These are phyloP conservation scores for Coemansia sp. DNA, from an alignment of 192 early-diverging fungal species.

Conservation along the genomic window DNA sequence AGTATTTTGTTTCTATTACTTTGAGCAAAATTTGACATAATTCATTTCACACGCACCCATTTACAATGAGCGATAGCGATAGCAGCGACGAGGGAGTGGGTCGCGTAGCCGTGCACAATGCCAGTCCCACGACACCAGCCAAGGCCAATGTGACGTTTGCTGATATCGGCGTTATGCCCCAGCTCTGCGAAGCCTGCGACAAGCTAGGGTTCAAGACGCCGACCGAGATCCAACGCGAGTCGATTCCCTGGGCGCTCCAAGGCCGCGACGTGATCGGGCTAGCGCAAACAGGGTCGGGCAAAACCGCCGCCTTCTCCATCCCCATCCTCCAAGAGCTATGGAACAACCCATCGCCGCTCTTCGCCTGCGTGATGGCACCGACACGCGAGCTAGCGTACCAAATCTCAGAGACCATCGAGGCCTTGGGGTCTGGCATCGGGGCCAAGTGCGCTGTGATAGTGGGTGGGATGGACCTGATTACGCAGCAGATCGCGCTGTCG, in stretches of 20 bases:
- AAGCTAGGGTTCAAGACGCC: slow-evolving; percentile 86
- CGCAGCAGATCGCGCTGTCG: slow-evolving; percentile 88
- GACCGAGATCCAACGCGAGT: slow-evolving; percentile 86
- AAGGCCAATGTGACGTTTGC: slow-evolving; percentile 23
- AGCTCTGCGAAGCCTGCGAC: slow-evolving; percentile 85
- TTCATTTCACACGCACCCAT: not conserved
- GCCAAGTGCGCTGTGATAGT: slow-evolving; percentile 89
- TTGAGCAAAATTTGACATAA: not conserved
- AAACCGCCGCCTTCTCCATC: slow-evolving; percentile 83
- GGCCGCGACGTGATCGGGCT: slow-evolving; percentile 95
- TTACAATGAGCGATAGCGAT: slow-evolving; percentile 17
- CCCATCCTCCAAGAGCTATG: slow-evolving; percentile 84
- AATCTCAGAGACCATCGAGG: slow-evolving; percentile 90
- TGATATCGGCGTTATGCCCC: slow-evolving; percentile 73
- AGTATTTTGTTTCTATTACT: not conserved
- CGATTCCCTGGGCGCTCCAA: slow-evolving; percentile 89
- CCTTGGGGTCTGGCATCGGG: slow-evolving; percentile 85
- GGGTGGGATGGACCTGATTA: slow-evolving; percentile 98
- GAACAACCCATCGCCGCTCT: slow-evolving; percentile 86
- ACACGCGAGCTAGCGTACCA: slow-evolving; percentile 96
- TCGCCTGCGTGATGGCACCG: slow-evolving; percentile 95
- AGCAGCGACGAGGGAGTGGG: slow-evolving; percentile 8
- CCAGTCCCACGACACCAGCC: not conserved
- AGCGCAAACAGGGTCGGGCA: slow-evolving; percentile 95
- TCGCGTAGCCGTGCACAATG: not conserved